Percentiles rank a stretch among this genome's conserved stretches.
Conservation (phyloP, 1,139 yeast species). For the Candida sanyaensis region DNA sequence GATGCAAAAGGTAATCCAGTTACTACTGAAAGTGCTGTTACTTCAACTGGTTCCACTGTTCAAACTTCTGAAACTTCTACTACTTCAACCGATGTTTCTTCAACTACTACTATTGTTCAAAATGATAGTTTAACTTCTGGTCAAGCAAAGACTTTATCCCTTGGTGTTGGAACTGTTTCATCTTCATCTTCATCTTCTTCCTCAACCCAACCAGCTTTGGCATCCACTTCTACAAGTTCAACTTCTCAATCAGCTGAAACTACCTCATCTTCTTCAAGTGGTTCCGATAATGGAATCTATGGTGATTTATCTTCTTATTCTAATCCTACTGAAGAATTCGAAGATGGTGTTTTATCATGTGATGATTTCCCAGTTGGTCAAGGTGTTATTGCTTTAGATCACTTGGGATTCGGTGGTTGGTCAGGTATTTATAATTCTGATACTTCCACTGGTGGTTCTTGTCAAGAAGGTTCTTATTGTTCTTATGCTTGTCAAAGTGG, state of each 20-base stretch:
- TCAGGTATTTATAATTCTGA: constrained; percentile 66
- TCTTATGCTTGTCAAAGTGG: constrained; percentile 88
- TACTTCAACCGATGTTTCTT: constrained; percentile 12
- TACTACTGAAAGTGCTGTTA: constrained; percentile 14
- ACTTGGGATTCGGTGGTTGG: constrained; percentile 65
- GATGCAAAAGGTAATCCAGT: constrained; percentile 35
- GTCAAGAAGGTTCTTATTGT: constrained; percentile 77
- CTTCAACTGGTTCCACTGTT: constrained; percentile 13
- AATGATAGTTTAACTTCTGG: constrained; percentile 58
- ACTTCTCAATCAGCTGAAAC: constrained; percentile 17
- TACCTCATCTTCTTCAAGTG: constrained; percentile 11
- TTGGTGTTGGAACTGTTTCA: constrained; percentile 8
- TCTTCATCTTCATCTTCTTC: too few relatives aligned
- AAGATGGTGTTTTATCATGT: constrained; percentile 67
- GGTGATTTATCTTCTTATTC: constrained; percentile 61
- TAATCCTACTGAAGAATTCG: constrained; percentile 54
- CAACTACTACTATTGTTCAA: constrained; percentile 26
- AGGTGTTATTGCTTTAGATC: constrained; percentile 65
- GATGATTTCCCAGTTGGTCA: constrained; percentile 66
- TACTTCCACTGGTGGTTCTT: constrained; percentile 64
- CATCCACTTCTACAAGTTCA: constrained; percentile 8
- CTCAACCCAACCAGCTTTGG: too few relatives aligned
- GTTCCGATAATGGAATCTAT: constrained; percentile 33
- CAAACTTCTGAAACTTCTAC: constrained; percentile 11
- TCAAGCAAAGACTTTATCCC: constrained; percentile 37